These are phyloP conservation scores for Neonectria sp. DNA, from an alignment of 2,329 filamentous ascomycete species.

Conservation along the genomic window DNA sequence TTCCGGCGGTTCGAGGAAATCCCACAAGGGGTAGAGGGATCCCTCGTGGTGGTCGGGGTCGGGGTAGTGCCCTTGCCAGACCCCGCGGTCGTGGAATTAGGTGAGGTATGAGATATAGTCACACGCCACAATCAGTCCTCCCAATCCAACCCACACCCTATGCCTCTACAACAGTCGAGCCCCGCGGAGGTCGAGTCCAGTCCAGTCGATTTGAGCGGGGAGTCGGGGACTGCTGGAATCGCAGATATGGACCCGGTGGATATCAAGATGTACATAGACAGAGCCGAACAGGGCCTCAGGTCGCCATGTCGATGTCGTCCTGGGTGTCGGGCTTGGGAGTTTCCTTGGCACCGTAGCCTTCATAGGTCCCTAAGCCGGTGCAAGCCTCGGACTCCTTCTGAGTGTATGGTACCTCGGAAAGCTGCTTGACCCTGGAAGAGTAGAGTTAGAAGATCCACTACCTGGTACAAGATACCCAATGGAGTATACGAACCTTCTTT, in stretches of 20 bases:
- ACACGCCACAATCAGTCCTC: conserved; percentile 3
- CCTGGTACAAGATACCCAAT: conserved; percentile 21
- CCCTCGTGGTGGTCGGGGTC: conserved; percentile 50
- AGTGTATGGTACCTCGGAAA: conserved; percentile 88
- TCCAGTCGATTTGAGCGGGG: background rate
- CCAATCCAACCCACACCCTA: background rate
- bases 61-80: conserved; percentile 63
- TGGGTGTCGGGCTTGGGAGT: conserved; percentile 35
- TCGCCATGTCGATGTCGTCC: conserved; percentile 54
- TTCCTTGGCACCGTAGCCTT: conserved; percentile 60
- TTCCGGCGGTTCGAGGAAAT: conserved; percentile 62
- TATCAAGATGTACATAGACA: conserved; percentile 24
- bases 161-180: background rate
- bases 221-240: background rate
- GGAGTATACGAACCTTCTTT: conserved; percentile 73
- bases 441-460: conserved; percentile 39
- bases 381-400: conserved; percentile 90
- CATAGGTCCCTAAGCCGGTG: conserved; percentile 77
- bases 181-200: conserved; percentile 1
- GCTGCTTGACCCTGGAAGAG: conserved; percentile 77
- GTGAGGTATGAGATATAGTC: conserved; percentile 49
- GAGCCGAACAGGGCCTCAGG: conserved; percentile 39
- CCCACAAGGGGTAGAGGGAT: conserved; percentile 50
- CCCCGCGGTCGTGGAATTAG: conserved; percentile 63
- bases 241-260: background rate